These are phyloP conservation scores for Cladophialophora exuberans DNA, from an alignment of 2,329 filamentous ascomycete genomes.

Conservation along the genomic window DNA sequence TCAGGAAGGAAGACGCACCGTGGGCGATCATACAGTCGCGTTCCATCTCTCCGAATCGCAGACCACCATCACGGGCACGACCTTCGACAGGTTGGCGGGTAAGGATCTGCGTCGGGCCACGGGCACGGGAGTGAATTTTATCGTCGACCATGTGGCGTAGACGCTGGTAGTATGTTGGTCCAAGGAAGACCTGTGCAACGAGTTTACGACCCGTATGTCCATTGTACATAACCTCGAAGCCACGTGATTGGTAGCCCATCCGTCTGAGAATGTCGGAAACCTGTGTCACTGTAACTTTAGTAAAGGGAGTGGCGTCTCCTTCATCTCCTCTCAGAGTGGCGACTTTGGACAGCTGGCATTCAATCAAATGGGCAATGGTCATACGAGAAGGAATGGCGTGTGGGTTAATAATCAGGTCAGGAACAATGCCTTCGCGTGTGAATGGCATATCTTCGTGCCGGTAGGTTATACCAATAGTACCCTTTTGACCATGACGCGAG, in stretches of 20 bases:
- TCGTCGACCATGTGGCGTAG: conserved; percentile 99
- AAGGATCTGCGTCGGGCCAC: conserved; percentile 95
- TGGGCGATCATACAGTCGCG: conserved; percentile 99
- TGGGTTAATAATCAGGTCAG: conserved; percentile 98
- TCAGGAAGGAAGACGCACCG: conserved; percentile 93
- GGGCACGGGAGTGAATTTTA: conserved; percentile 98
- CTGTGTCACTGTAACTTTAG: conserved; percentile 93
- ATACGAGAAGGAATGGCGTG: conserved; percentile 99
- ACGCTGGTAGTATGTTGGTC: conserved; percentile 98
- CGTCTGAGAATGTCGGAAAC: conserved; percentile 84
- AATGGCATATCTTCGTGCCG: conserved; percentile 99
- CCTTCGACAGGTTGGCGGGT: conserved; percentile 97
- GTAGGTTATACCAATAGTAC: conserved; percentile 98
- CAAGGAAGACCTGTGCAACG: conserved; percentile 92
- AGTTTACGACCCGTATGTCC: conserved; percentile 95
- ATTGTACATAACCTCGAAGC: conserved; percentile 98
- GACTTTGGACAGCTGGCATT: conserved; percentile 96
- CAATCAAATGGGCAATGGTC: conserved; percentile 99
- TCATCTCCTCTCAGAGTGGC: conserved; percentile 91
- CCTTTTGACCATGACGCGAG: conserved; percentile 98
- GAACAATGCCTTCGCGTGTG: conserved; percentile 84
- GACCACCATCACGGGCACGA: conserved; percentile 94
- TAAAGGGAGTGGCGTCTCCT: conserved; percentile 97
- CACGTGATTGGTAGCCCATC: conserved; percentile 93
- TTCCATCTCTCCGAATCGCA: conserved; percentile 99